Evolutionary conservation across 768 basidiomycete genomes (phyloP).

Genomic region (Naganishia vishniacii): DNA sequence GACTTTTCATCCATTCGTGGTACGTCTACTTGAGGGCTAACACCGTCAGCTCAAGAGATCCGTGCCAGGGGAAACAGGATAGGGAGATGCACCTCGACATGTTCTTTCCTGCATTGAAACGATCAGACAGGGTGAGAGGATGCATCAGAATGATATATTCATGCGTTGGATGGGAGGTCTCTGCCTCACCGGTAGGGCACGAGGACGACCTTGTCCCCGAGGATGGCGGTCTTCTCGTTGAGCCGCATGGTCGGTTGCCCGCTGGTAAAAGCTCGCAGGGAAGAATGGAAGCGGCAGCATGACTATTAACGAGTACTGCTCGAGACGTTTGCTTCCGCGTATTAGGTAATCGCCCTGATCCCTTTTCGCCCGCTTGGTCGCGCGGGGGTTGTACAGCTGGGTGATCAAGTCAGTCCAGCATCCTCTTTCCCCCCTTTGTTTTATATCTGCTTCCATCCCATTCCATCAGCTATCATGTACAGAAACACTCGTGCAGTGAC

Average conservation of each 20-base stretch:
- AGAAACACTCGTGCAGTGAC: slow-evolving; percentile 58
- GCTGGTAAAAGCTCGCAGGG: too few species aligned
- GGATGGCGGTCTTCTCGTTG: slow-evolving; percentile 63
- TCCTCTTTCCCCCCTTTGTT: too few species aligned
- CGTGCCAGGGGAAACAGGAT: not conserved
- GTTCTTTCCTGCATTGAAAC: slow-evolving; percentile 48
- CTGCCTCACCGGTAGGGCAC: slow-evolving; percentile 71
- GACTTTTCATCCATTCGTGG: slow-evolving; percentile 79
- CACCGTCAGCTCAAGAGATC: slow-evolving; percentile 9
- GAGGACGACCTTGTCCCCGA: slow-evolving; percentile 64
- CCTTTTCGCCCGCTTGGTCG: too few species aligned
- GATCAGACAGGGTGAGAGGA: not conserved
- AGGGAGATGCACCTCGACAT: slow-evolving; percentile 51
- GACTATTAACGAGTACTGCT: too few species aligned
- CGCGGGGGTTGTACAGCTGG: too few species aligned
- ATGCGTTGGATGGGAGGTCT: too few species aligned
- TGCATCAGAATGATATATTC: too few species aligned
- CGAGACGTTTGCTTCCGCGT: too few species aligned
- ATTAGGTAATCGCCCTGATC: too few species aligned
- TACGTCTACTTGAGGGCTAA: slow-evolving; percentile 58
- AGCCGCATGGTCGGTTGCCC: slow-evolving; percentile 62
- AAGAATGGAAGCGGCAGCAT: too few species aligned
- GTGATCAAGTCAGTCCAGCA: too few species aligned
- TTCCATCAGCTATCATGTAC: slow-evolving; percentile 15
- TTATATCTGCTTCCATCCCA: too few species aligned